phyloP scores from a whole-genome alignment of 1,139 yeast species.

The Lodderomyces parapsilosis region DNA sequence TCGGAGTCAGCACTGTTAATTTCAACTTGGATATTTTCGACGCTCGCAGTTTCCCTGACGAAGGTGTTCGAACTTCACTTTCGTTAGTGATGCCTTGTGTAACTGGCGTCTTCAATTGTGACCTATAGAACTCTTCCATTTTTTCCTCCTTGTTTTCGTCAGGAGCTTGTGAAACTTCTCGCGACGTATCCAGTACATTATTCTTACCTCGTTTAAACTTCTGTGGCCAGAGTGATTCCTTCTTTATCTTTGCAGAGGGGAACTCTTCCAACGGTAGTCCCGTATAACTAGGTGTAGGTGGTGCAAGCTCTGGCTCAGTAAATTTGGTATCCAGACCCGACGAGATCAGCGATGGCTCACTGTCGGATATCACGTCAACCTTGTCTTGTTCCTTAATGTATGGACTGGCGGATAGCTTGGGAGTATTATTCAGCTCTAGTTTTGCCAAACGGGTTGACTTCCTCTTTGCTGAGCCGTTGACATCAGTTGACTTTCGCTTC shows the following conservation, averaged over 20 bases:
- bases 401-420: slow-evolving; percentile 14
- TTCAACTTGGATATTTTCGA: slow-evolving; percentile 15
- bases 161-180: slow-evolving; percentile 11
- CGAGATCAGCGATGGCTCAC: slow-evolving; percentile 8
- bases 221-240: slow-evolving; percentile 49
- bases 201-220: slow-evolving; percentile 16
- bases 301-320: slow-evolving; percentile 59
- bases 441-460: slow-evolving; percentile 14
- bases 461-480: slow-evolving; percentile 26
- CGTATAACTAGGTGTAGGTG: slow-evolving; percentile 53
- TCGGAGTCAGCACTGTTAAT: slow-evolving; percentile 15
- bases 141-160: slow-evolving; percentile 6
- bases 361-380: slow-evolving; percentile 7
- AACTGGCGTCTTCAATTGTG: slow-evolving; percentile 32
- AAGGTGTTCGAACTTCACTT: slow-evolving; percentile 33
- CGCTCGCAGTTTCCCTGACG: slow-evolving; percentile 9
- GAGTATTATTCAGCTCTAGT: slow-evolving; percentile 6
- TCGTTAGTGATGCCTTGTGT: slow-evolving; percentile 12
- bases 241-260: slow-evolving; percentile 56
- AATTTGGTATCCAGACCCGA: slow-evolving; percentile 25
- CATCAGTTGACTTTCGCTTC: slow-evolving; percentile 2
- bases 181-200: neutral
- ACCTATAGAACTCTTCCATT: slow-evolving; percentile 20
- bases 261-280: slow-evolving; percentile 66
- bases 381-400: slow-evolving; percentile 8